Conservation (phyloP, 2,329 filamentous ascomycete species). For the Thermomyces lanuginosus region DNA sequence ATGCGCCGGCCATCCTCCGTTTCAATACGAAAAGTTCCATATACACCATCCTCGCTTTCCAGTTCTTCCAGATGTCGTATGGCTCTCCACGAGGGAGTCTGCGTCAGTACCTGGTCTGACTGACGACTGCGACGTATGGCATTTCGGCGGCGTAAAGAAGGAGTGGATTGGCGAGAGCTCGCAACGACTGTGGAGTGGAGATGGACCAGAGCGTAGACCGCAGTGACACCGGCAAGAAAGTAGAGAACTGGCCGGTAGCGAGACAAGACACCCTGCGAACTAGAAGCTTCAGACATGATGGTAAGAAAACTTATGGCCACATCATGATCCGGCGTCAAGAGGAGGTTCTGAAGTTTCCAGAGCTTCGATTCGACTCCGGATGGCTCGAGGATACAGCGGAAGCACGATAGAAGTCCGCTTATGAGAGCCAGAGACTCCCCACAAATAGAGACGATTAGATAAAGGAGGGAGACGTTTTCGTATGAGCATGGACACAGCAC, state of each 20-base stretch:
- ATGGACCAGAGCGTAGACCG: conserved; percentile 27
- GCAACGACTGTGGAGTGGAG: conserved; percentile 19
- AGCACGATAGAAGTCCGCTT: too few species aligned
- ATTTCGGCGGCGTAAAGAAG: conserved; percentile 23
- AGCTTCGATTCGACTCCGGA: too few species aligned
- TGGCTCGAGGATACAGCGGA: too few species aligned
- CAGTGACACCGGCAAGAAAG: conserved; percentile 26
- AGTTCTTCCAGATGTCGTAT: conserved; percentile 25
- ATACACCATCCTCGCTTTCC: conserved; percentile 25
- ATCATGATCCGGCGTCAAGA: too few species aligned
- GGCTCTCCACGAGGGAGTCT: conserved; percentile 21
- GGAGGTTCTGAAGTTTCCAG: too few species aligned
- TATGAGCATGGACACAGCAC: too few species aligned
- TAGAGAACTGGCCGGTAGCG: conserved; percentile 27
- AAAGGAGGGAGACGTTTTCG: too few species aligned
- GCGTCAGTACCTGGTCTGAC: conserved; percentile 10
- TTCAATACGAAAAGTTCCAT: conserved; percentile 28
- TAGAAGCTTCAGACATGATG: too few species aligned
- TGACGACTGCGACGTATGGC: conserved; percentile 22
- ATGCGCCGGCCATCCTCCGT: conserved; percentile 26
- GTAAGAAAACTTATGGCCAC: too few species aligned
- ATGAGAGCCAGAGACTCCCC: too few species aligned
- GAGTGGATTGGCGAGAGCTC: conserved; percentile 9
- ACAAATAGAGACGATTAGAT: too few species aligned
- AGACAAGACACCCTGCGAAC: too few species aligned